These are phyloP conservation scores for Trichoderma orchidacearum DNA, from an alignment of 495 filamentous ascomycete genomes.

Conservation along the genomic window DNA sequence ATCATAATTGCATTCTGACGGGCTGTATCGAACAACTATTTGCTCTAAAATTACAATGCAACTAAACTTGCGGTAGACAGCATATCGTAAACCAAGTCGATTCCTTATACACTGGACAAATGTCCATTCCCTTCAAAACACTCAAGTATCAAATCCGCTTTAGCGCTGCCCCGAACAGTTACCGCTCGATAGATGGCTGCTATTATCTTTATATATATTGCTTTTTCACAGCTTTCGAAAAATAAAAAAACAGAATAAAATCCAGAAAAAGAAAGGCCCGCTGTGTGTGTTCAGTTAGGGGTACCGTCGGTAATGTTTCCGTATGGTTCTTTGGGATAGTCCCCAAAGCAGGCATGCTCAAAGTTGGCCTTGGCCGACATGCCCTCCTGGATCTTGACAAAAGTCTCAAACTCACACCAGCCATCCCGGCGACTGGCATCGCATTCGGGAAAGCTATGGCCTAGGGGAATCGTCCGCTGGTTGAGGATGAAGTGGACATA, in stretches of 20 bases:
- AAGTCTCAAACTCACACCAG: constrained; percentile 48
- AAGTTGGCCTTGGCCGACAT: constrained; percentile 32
- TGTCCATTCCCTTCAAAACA: no score
- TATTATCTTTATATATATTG: no score
- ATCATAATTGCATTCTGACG: no score
- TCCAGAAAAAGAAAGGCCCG: neutral
- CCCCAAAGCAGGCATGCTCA: constrained; percentile 39
- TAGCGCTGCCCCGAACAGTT: no score
- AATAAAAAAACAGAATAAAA: neutral
- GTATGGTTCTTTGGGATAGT: constrained; percentile 27
- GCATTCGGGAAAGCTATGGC: constrained; percentile 41
- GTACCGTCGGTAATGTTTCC: constrained; percentile 27
- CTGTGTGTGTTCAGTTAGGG: constrained; percentile 7
- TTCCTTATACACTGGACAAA: no score
- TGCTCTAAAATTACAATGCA: no score
- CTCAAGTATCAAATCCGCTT: no score
- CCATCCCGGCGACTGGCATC: constrained; percentile 41
- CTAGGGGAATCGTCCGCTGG: constrained; percentile 47
- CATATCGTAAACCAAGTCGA: no score
- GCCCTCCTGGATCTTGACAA: constrained; percentile 34
- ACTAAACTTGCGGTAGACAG: no score
- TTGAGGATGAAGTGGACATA: constrained; percentile 56
- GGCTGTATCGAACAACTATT: no score
- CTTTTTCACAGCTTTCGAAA: neutral
- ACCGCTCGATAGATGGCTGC: no score